Evolutionary conservation across 495 filamentous ascomycete species (phyloP), one percentile per base, ranked within the genome.

Genomic region (Poronia punctata): DNA sequence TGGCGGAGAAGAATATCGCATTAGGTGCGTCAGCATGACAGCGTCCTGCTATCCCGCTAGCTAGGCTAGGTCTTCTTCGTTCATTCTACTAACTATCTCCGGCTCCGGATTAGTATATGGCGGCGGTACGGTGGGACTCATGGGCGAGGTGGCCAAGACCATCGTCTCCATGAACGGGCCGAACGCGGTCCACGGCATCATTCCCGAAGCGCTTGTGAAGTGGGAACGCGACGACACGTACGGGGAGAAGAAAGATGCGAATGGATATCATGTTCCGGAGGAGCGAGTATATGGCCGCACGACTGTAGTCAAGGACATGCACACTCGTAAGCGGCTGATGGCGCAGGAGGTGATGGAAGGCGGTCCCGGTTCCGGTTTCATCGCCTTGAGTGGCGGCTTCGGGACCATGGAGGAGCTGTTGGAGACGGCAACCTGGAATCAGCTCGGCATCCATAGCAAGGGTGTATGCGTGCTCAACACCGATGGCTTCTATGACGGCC

Each of bases 391-490:
- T 35, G 92, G 92, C 14, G 92, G 92, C 0, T 97, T 88, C 62
- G 92, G 92, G 8, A 97, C 93, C 5, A 71, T 97, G 56, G 92
- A 98, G 65, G 92, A 98, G 70, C 67, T 97, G 39, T 90, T 96
- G 68, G 92, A 98, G 74, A 83, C 94, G 40, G 83, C 81, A 21
- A 97, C 92, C 9, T 98, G 92, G 92, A 97, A 96, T 61, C 92
- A 96, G 65, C 61, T 98, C 41, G 92, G 93, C 1, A 98, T 98
- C 45, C 92, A 98, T 60, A 74, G 71, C 41, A 74, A 76, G 44
- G 86, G 84, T 0, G 76, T 98, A 32, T 79, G 88, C 29, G 62
- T 95, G 46, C 71, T 84, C 28, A 97, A 97, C 62, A 72, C 90
- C 20, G 80, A 86, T 37, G 88, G 89, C 1, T 97, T 90, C 58